phyloP scores from a whole-genome alignment of 2,329 filamentous ascomycete species.

The Fusarium xylarioides region DNA sequence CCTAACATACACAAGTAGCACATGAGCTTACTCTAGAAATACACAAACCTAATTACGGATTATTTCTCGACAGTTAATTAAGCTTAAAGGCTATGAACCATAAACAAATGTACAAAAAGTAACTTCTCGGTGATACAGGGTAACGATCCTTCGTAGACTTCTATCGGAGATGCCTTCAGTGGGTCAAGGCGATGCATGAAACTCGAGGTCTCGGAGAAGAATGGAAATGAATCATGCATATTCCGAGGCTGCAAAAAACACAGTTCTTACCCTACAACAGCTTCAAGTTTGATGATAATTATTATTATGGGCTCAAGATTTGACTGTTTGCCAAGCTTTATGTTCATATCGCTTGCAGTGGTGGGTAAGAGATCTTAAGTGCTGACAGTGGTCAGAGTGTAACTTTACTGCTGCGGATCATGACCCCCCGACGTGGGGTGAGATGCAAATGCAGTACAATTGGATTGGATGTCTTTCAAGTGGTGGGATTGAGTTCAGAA shows the following conservation, averaged over 20 bases:
- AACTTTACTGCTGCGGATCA: background rate
- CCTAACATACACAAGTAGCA: too few relatives aligned
- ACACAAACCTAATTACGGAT: too few relatives aligned
- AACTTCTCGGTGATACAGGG: background rate
- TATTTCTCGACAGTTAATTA: background rate
- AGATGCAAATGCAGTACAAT: background rate
- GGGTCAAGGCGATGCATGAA: background rate
- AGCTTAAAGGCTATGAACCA: background rate
- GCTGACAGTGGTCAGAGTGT: constrained; percentile 19
- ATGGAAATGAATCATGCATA: constrained; percentile 9
- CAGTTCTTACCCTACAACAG: background rate
- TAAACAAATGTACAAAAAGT: background rate
- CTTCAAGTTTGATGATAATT: too few relatives aligned
- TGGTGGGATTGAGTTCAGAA: background rate
- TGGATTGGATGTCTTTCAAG: background rate
- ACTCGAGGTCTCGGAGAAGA: background rate
- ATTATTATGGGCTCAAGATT: background rate
- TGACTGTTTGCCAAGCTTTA: background rate
- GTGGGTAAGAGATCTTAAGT: background rate
- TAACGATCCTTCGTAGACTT: background rate
- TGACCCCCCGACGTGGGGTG: background rate
- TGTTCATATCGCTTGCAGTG: background rate
- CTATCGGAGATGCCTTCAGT: background rate
- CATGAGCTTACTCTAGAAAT: background rate
- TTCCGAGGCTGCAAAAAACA: background rate